Base-by-base conservation (phyloP, 352 stramenopile genomes). In the Sclerospora graminicola region DNA sequence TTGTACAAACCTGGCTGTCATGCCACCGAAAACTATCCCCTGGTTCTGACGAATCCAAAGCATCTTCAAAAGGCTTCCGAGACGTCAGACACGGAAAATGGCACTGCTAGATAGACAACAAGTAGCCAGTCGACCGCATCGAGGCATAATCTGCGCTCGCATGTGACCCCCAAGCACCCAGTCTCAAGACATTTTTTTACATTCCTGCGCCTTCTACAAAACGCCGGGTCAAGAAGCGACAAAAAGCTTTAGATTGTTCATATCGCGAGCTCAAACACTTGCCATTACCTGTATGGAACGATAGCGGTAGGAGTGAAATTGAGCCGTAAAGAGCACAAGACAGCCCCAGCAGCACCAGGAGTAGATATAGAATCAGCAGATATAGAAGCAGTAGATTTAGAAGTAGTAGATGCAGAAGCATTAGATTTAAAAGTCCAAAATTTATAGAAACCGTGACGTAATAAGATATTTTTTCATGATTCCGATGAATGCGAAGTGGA, bases 31-130 rank as follows among this genome's bases (percentile, higher is more conserved):
- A 32, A 58, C 57, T 15, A 71, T 78, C n/a, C 60, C 69, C 33
- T 87, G 75, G 75, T 87, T 87, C 56, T 87, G 75, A 83, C 60
- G 14, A 76, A 82, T 26, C 60, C 62, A 2, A 63, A 57, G 14
- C 54, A 67, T 40, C 44, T 51, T 38, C 53, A 54, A 28, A 71
- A 63, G 31, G 9, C 18, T 40, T 51, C 45, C 5, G 36, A 66
- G 16, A 41, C 40, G 26, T 37, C 54, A 1, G 28, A 50, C 10
- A 30, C 40, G 6, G 40, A 5, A 2, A 38, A 50, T 11, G 23
- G 47, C 33, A 26, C 57, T 50, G 46, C 32, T 20, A 44, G 33
- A 19, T 34, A 43, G 9, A 56, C 44, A 52, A 57, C 49, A 31
- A 53, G 33, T 21, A 55, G 43, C 15, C 50, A 48, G 39, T 45